Base-by-base conservation (phyloP, 805 yeast genomes). In the Yamadazyma akitaensis region DNA sequence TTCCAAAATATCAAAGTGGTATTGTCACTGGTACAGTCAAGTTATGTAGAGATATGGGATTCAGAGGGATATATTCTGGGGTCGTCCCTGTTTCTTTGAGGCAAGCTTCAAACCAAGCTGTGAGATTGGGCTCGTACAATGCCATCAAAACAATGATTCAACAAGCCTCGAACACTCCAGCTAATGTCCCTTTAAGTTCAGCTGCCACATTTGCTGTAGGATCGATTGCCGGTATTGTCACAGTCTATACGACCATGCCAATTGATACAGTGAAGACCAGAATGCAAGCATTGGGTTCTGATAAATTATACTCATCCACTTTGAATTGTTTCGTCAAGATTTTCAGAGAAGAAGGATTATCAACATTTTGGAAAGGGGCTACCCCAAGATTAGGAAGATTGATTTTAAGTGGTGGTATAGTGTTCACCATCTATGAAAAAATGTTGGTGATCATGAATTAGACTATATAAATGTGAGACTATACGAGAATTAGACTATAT, bases 321-420 rank as follows among this genome's bases (percentile, higher is more conserved):
- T 17, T 85, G 35, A 79, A 92, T 67, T 92, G 98, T 67, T 91
- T 95, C 57, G 79, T 69, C 16, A 82, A 79, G 52, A 83, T 94
- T 43, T 85, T 86, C 65, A 84, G 72, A 60, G 85, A 92, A 45
- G 99, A 92, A 68, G 99, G 99, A 9, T 69, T 91, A 53, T 70
- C 80, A 60, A 86, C 97, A 5, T 89, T 90, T 69, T 92, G 99
- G 99, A 88, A 88, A 68, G 99, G 99, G 51, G 96, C 98, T 31
- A 94, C 98, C 2, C 98, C 99, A 39, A 79, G 99, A 62, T 73
- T 92, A 51, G 98, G 98, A 5, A 80, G 99, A 58, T 76, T 92
- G 61, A 81, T 91, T 31, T 76, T 92, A 61, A 86, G 96, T 68
- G 99, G 99, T 51, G 99, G 99, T 58, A 92, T 92, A 55, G 97